Conservation (phyloP, 164 flowering plant genomes). For the Euptelea pleiosperma region DNA sequence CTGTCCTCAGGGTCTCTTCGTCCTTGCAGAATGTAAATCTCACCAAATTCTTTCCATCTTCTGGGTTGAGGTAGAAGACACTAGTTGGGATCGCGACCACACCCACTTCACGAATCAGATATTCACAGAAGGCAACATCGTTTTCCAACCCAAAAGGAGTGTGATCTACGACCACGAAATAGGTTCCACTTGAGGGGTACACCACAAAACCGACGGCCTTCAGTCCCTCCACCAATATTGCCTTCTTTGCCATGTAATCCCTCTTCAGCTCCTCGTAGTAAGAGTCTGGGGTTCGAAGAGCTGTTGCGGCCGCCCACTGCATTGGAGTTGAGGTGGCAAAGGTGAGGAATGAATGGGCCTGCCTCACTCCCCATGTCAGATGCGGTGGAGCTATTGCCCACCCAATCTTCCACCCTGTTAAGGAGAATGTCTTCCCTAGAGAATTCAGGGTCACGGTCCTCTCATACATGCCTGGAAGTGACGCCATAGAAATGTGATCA, state of each 20-base stretch:
- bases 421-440: conserved; percentile 82
- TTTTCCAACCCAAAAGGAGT: conserved; percentile 76
- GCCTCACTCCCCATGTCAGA: conserved; percentile 80
- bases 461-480: conserved; percentile 91
- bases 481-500: conserved; percentile 88
- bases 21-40: conserved; percentile 93
- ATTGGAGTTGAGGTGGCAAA: conserved; percentile 84
- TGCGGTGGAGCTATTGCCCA: conserved; percentile 92
- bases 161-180: conserved; percentile 85
- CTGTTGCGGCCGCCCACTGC: conserved; percentile 71
- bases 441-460: conserved; percentile 86
- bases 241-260: conserved; percentile 70
- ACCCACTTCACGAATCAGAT: conserved; percentile 79
- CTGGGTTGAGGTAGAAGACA: conserved; percentile 77
- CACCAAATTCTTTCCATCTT: no score
- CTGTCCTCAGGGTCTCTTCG: conserved; percentile 65
- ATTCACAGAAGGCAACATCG: conserved; percentile 78
- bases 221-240: conserved; percentile 75
- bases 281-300: conserved; percentile 70
- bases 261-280: conserved; percentile 70
- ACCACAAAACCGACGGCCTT: conserved; percentile 71
- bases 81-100: conserved; percentile 91
- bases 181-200: conserved; percentile 82
- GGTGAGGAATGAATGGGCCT: conserved; percentile 79
- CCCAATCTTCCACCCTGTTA: conserved; percentile 96